These are phyloP conservation scores for Hordeum marinum DNA, from an alignment of 176 grass and related monocot genomes.

Conservation along the genomic window DNA sequence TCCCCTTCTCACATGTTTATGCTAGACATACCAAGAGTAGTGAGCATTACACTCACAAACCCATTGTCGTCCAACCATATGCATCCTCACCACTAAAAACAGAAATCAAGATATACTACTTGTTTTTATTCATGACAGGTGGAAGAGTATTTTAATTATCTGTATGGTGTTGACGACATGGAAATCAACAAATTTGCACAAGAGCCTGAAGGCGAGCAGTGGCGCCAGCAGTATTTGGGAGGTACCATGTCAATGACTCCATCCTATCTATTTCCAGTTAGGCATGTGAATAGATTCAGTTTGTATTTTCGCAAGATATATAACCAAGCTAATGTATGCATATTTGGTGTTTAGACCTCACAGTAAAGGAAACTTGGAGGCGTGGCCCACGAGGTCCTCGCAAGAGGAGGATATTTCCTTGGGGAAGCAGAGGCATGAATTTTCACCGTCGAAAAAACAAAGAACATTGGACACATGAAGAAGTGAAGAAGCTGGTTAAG, in stretches of 20 bases:
- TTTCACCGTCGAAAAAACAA: slow-evolving; percentile 5
- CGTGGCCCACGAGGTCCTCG: background rate
- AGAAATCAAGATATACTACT: background rate
- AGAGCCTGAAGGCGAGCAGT: background rate
- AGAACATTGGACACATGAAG: background rate
- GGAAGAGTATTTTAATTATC: background rate
- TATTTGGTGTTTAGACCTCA: background rate
- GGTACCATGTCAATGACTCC: background rate
- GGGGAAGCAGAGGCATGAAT: background rate
- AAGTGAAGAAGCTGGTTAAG: background rate
- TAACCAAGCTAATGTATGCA: background rate
- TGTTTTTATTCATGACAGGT: background rate
- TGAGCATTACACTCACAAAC: no score
- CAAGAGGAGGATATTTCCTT: background rate
- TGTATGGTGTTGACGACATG: background rate
- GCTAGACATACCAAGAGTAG: background rate
- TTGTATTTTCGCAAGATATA: background rate
- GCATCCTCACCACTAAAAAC: background rate
- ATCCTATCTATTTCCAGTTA: background rate
- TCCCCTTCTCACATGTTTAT: background rate
- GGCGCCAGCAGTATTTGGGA: background rate
- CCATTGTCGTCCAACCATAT: no score
- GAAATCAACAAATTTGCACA: background rate
- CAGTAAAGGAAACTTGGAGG: background rate
- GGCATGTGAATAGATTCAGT: background rate